Evolutionary conservation across 495 filamentous ascomycete species (phyloP).

Genomic region (Tuber borchii): DNA sequence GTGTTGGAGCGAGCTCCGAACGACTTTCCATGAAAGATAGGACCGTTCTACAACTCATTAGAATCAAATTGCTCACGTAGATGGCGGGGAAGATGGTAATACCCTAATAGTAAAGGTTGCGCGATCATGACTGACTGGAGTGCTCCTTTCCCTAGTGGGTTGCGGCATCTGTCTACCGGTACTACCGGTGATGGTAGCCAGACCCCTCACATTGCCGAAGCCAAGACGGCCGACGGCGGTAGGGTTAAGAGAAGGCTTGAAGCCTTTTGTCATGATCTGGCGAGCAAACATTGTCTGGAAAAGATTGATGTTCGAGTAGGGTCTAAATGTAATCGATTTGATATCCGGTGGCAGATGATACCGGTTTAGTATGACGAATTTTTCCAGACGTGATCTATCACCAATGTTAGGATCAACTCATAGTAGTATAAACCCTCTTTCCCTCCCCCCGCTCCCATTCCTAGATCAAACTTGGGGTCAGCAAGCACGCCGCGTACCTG

Average conservation of each 20-base stretch:
- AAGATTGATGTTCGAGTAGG: conserved; percentile 49
- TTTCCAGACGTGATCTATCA: conserved; percentile 95
- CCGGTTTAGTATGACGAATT: conserved; percentile 66
- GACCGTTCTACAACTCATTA: conserved; percentile 61
- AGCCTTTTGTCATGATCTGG: conserved; percentile 51
- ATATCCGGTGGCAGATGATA: conserved; percentile 22
- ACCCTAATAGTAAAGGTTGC: conserved; percentile 94
- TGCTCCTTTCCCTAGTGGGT: conserved; percentile 46
- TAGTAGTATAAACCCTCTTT: too few species aligned
- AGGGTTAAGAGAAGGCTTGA: conserved; percentile 38
- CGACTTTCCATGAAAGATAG: conserved; percentile 82
- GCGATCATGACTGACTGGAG: conserved; percentile 56
- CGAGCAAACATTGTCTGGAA: conserved; percentile 46
- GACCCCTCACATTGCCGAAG: conserved; percentile 52
- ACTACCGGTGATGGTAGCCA: conserved; percentile 66
- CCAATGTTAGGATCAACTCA: not conserved
- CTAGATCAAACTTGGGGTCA: not conserved
- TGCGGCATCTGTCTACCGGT: conserved; percentile 54
- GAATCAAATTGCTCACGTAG: not conserved
- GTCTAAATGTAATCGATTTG: conserved; percentile 55
- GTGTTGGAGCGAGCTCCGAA: conserved; percentile 89
- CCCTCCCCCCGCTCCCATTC: not conserved
- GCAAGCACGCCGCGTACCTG: conserved; percentile 55
- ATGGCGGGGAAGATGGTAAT: conserved; percentile 35
- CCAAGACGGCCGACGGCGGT: conserved; percentile 11